Percentiles rank a stretch among this genome's conserved stretches.
These are phyloP conservation scores for Chalaropsis ovoidea DNA, from an alignment of 2,329 filamentous ascomycete genomes.

Conservation along the genomic window DNA sequence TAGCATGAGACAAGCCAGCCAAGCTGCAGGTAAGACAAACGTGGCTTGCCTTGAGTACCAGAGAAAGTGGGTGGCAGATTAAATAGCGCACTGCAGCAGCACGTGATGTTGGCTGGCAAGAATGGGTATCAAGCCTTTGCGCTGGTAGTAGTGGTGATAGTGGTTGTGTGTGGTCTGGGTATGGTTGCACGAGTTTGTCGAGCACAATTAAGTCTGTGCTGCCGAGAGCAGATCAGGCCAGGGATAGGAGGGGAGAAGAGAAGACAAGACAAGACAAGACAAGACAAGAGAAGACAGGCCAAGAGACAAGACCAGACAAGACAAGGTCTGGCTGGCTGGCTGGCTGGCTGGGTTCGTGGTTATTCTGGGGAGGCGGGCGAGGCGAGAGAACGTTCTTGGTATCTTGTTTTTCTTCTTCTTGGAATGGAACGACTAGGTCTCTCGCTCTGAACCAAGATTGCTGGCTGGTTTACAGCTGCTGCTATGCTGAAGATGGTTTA, in stretches of 20 bases:
- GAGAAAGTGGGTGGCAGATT: background rate
- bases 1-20: conserved; percentile 3
- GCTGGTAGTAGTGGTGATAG: background rate
- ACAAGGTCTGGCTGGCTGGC: too few species aligned
- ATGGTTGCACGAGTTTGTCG: conserved; percentile 1
- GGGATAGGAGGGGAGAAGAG: background rate
- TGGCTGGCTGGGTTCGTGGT: too few species aligned
- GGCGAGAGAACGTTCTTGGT: background rate
- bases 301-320: too few species aligned
- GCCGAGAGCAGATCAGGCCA: background rate
- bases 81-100: background rate
- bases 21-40: conserved; percentile 1
- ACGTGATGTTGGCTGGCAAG: too few species aligned
- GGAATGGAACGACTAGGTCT: too few species aligned
- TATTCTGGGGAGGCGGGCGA: background rate
- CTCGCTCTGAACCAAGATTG: too few species aligned
- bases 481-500: too few species aligned
- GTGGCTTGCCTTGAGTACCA: background rate
- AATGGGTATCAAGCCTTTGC: too few species aligned
- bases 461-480: too few species aligned
- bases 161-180: background rate
- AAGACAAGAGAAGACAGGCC: too few species aligned
- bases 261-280: too few species aligned
- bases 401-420: background rate
- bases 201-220: conserved; percentile 1